phyloP scores from a whole-genome alignment of 768 basidiomycete species.

The Leccinum obscurum region DNA sequence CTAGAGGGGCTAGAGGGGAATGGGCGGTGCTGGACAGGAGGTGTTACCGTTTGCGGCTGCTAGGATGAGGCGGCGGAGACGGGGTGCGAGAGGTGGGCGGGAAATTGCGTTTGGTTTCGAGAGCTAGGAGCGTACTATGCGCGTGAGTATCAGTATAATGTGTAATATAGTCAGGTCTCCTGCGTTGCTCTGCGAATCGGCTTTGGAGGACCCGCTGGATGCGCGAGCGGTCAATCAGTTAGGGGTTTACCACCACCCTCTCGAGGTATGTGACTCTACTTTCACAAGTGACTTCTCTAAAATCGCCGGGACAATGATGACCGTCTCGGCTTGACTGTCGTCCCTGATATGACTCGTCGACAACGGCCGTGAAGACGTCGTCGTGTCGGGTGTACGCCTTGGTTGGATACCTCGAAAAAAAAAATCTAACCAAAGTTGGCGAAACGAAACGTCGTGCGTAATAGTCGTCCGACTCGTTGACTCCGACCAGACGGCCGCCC shows the following conservation, averaged over 20 bases:
- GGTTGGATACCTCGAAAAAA: too few relatives aligned
- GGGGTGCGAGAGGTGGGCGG: conserved; percentile 20
- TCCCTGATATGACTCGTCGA: too few relatives aligned
- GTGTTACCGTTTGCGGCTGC: conserved; percentile 24
- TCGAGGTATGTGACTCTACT: neutral
- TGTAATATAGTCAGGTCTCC: neutral
- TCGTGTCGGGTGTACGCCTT: too few relatives aligned
- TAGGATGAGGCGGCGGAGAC: conserved; percentile 25
- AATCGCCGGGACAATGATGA: neutral
- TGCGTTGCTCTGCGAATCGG: neutral
- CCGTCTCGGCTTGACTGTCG: neutral
- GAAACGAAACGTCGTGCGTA: too few relatives aligned
- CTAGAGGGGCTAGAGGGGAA: neutral
- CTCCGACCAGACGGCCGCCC: too few relatives aligned
- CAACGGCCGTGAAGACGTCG: too few relatives aligned
- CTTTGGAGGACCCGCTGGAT: too few relatives aligned
- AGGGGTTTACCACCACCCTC: too few relatives aligned
- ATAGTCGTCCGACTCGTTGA: too few relatives aligned
- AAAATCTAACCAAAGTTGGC: too few relatives aligned
- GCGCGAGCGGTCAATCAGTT: too few relatives aligned
- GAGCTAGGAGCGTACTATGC: neutral
- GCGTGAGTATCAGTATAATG: neutral
- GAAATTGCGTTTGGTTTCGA: conserved; percentile 18
- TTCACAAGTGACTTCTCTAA: neutral
- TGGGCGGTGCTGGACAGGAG: neutral